Evolutionary conservation across 805 yeast genomes (phyloP).

Genomic region (Kodamaea jinghongensis): DNA sequence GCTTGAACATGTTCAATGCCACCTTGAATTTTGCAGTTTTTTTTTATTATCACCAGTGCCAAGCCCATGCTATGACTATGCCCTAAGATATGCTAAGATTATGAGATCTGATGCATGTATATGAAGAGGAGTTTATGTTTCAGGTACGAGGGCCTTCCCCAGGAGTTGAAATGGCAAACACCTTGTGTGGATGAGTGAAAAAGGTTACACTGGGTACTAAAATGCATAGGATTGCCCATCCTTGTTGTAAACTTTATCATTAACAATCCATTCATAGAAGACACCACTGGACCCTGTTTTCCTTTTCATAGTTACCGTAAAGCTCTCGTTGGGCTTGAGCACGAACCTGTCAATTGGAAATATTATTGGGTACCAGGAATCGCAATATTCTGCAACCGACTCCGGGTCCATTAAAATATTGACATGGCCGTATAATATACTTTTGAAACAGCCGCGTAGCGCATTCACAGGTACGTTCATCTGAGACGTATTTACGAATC

Average conservation of each 20-base stretch:
- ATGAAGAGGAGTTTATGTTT: too few species aligned
- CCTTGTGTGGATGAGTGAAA: neutral
- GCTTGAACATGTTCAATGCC: too few species aligned
- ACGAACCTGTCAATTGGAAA: slow-evolving; percentile 26
- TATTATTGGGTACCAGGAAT: slow-evolving; percentile 39
- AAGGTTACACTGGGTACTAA: too few species aligned
- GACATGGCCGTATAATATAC: slow-evolving; percentile 61
- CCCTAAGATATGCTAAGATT: too few species aligned
- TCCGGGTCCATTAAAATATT: slow-evolving; percentile 41
- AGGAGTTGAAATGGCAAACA: too few species aligned
- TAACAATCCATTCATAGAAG: slow-evolving; percentile 27
- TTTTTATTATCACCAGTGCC: too few species aligned
- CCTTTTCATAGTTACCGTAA: slow-evolving; percentile 15
- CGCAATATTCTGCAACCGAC: slow-evolving; percentile 19
- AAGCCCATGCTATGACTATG: too few species aligned
- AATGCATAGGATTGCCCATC: slow-evolving; percentile 12
- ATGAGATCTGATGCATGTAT: too few species aligned
- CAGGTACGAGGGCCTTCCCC: neutral
- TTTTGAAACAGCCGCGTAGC: slow-evolving; percentile 70
- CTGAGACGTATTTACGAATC: neutral
- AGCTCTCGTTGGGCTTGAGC: slow-evolving; percentile 9
- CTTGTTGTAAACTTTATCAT: slow-evolving; percentile 18
- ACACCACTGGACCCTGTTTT: slow-evolving; percentile 11
- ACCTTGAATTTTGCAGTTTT: too few species aligned
- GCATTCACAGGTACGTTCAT: slow-evolving; percentile 54